Percentiles rank a stretch among this genome's conserved stretches.
phyloP scores from a whole-genome alignment of 1,139 yeast genomes.

The Lodderomyces oxycetoniae region DNA sequence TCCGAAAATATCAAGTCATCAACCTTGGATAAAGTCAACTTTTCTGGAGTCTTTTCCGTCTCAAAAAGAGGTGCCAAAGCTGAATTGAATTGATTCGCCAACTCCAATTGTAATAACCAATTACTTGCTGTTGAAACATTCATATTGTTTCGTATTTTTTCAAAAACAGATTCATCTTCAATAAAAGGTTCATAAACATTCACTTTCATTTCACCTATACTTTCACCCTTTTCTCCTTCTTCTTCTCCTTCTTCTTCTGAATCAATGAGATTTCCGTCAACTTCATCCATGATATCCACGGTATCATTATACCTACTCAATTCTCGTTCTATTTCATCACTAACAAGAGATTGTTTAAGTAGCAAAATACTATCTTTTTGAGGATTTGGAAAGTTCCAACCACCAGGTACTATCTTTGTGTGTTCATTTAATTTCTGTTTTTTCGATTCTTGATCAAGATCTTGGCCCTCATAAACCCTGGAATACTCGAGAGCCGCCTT shows the following conservation, averaged over 20 bases:
- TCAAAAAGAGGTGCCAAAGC: slow-evolving; percentile 32
- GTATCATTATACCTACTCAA: slow-evolving; percentile 19
- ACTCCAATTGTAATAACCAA: slow-evolving; percentile 61
- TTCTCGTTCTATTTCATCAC: slow-evolving; percentile 25
- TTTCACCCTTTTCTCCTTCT: slow-evolving; percentile 17
- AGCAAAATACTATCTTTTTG: slow-evolving; percentile 20
- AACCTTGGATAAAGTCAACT: slow-evolving; percentile 28
- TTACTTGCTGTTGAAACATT: slow-evolving; percentile 49
- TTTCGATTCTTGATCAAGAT: slow-evolving; percentile 30
- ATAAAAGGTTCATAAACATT: slow-evolving; percentile 68
- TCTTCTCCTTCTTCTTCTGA: slow-evolving; percentile 19
- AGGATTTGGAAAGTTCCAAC: slow-evolving; percentile 21
- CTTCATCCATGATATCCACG: slow-evolving; percentile 21
- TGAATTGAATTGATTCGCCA: slow-evolving; percentile 54
- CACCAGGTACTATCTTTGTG: slow-evolving; percentile 37
- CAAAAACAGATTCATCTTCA: slow-evolving; percentile 28
- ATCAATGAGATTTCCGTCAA: slow-evolving; percentile 27
- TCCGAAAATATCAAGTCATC: slow-evolving; percentile 56
- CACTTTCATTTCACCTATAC: slow-evolving; percentile 45
- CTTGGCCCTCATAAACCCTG: slow-evolving; percentile 26
- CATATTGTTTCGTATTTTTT: slow-evolving; percentile 27
- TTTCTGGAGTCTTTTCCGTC: slow-evolving; percentile 13
- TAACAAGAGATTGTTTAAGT: slow-evolving; percentile 24
- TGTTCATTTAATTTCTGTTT: slow-evolving; percentile 30
- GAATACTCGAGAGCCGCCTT: slow-evolving; percentile 26